Evolutionary conservation across 1,284 basidiomycete genomes (phyloP), one percentile per base, ranked within the genome.

Genomic region (Ceratobasidium sp.): DNA sequence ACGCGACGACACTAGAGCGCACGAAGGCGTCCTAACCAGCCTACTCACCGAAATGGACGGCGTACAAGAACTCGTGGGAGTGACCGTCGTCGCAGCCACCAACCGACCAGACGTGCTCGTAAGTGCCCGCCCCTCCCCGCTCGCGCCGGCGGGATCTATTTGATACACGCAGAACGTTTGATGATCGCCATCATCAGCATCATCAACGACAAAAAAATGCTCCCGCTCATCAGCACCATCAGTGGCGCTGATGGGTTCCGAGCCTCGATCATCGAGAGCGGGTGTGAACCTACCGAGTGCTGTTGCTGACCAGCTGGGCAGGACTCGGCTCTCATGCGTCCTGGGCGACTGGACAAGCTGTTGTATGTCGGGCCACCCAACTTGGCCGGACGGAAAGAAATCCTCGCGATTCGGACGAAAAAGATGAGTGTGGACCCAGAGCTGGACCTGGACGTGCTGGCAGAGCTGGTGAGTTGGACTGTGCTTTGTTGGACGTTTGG

Each of bases 11-110:
- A 52, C 56, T 14, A 77, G 79, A 1, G 83, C 87, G 0, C 88
- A 94, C 73, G 90, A 93, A 74, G 93, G 96, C 6, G 93, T 98
- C 13, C 83, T 99, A 19, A 97, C 95, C 0, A 96, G 88, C 70
- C 82, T 99, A 21, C 79, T 99, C 62, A 99, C 95, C 76, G 97
- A 98, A 78, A 98, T 99, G 93, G 97, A 99, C 77, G 97, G 97
- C 13, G 91, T 99, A 1, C 93, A 98, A 78, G 91, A 94, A 77
- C 82, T 98, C 21, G 82, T 90, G 2, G 93, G 95, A 0, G 97
- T 99, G 14, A 94, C 94, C 0, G 87, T 99, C 41, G 86, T 99
- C 2, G 97, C 95, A 0, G 97, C 97, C 0, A 99, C 97, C 3
- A 99, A 99, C 76, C 81, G 95, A 60, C 97, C 97, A 0, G 94